These are phyloP conservation scores for Pyrenopolyporus hunteri DNA, from an alignment of 495 filamentous ascomycete genomes.

Conservation along the genomic window DNA sequence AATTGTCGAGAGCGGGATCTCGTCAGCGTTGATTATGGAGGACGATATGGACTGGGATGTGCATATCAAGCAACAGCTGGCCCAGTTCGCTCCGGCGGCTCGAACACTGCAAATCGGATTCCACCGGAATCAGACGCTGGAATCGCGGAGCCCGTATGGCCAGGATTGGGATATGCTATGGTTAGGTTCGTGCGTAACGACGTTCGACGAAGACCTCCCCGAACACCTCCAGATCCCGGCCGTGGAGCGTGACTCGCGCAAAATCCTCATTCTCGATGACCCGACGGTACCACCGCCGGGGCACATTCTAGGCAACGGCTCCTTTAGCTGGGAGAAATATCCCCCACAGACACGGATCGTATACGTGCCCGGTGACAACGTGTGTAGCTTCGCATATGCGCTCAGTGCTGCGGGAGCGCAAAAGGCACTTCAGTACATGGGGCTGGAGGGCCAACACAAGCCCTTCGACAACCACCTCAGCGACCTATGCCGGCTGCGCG, in stretches of 20 bases:
- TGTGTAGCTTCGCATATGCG: constrained; percentile 62
- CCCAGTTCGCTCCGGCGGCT: constrained; percentile 48
- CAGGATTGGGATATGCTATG: constrained; percentile 64
- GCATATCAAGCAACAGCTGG: constrained; percentile 54
- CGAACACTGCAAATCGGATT: constrained; percentile 38
- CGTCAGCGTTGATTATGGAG: constrained; percentile 61
- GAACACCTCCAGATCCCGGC: constrained; percentile 20
- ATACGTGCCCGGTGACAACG: constrained; percentile 49
- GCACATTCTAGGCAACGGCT: constrained; percentile 25
- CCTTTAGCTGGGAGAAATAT: constrained; percentile 35
- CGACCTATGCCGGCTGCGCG: constrained; percentile 47
- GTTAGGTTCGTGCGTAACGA: constrained; percentile 58
- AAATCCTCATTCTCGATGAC: constrained; percentile 24
- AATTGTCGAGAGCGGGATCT: constrained; percentile 53
- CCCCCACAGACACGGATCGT: constrained; percentile 53
- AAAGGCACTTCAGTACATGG: constrained; percentile 55
- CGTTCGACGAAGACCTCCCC: constrained; percentile 28
- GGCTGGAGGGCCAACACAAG: constrained; percentile 45
- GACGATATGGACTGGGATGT: constrained; percentile 67
- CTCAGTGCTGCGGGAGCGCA: constrained; percentile 59
- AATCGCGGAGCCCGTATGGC: constrained; percentile 58
- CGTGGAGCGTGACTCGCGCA: constrained; percentile 19
- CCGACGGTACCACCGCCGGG: constrained; percentile 28
- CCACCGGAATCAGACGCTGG: constrained; percentile 36
- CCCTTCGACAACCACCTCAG: constrained; percentile 58